Evolutionary conservation across 192 early-diverging fungal genomes (phyloP).

Genomic region (Backusella morwellensis): DNA sequence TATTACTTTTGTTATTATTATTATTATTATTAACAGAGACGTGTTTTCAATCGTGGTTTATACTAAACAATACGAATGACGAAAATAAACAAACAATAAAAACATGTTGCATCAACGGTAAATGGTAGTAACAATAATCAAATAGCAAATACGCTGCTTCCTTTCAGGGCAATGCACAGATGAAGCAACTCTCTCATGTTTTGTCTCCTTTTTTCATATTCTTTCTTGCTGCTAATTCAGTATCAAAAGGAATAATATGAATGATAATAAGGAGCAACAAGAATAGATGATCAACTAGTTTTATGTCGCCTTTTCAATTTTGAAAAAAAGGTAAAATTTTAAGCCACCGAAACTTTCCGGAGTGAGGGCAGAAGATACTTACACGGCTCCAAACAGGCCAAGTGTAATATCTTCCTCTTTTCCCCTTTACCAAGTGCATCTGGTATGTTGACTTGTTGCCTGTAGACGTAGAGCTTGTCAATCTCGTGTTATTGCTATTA

Average conservation of each 20-base stretch:
- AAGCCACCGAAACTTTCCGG: background rate
- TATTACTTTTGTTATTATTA: too few species aligned
- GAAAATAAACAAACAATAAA: background rate
- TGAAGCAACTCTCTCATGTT: too few species aligned
- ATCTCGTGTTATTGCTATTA: background rate
- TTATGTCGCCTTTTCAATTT: background rate
- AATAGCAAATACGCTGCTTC: background rate
- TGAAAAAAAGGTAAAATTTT: background rate
- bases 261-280: too few species aligned
- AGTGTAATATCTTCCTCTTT: conserved; percentile 19
- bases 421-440: conserved; percentile 17
- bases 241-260: too few species aligned
- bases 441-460: conserved; percentile 7
- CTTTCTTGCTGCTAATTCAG: too few species aligned
- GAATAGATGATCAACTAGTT: background rate
- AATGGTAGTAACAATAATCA: background rate
- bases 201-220: too few species aligned
- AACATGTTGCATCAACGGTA: background rate
- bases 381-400: background rate
- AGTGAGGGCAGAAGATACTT: background rate
- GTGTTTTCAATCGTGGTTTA: background rate
- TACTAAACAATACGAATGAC: background rate
- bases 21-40: too few species aligned
- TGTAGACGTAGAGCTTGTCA: background rate
- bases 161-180: too few species aligned